Evolutionary conservation across 768 basidiomycete species (phyloP).

Genomic region (Leccinum incarnatum): DNA sequence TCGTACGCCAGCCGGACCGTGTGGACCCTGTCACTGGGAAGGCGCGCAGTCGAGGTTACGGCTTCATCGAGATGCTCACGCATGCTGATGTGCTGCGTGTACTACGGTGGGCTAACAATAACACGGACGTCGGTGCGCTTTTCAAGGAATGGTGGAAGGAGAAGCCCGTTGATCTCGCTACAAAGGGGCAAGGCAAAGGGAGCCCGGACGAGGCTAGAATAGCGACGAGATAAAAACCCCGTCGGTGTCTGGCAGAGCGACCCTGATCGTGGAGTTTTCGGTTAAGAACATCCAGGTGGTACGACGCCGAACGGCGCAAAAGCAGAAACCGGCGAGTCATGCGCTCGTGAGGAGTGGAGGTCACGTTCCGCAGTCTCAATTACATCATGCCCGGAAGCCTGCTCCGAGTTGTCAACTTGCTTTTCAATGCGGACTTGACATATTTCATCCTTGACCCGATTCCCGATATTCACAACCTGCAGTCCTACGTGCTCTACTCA

Average conservation of each 20-base stretch:
- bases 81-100: constrained; percentile 92
- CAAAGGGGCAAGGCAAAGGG: constrained; percentile 49
- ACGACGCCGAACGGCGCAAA: constrained; percentile 62
- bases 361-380: constrained; percentile 3
- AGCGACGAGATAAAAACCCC: constrained; percentile 48
- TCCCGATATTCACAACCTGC: too few species aligned
- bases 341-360: background rate
- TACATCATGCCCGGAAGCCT: constrained; percentile 4
- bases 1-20: constrained; percentile 84
- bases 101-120: constrained; percentile 93
- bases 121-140: constrained; percentile 58
- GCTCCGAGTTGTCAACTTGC: background rate
- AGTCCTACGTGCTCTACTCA: too few species aligned
- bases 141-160: constrained; percentile 85
- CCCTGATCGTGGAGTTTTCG: constrained; percentile 91
- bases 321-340: constrained; percentile 32
- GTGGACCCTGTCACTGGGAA: constrained; percentile 85
- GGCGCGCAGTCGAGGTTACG: constrained; percentile 90
- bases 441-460: too few species aligned
- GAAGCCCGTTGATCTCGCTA: constrained; percentile 60
- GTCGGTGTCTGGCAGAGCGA: constrained; percentile 42
- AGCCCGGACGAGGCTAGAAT: constrained; percentile 50
- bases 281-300: constrained; percentile 96
- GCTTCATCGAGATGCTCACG: constrained; percentile 85
- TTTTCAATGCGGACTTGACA: too few species aligned